Evolutionary conservation across 164 flowering plant species (phyloP).

Genomic region (Tetracentron sinense): DNA sequence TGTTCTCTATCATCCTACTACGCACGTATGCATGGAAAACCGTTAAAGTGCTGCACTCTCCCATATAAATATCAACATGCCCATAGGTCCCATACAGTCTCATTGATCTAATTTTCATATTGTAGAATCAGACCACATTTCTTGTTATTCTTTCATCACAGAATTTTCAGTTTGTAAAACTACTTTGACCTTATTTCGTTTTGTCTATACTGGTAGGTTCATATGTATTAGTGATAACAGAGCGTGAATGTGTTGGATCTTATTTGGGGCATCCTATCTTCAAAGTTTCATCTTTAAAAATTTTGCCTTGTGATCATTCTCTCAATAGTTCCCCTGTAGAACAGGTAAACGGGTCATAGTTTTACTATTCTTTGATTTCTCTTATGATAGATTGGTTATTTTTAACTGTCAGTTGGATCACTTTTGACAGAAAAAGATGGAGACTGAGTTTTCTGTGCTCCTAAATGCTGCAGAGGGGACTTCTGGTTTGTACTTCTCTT

Average conservation of each 20-base stretch:
- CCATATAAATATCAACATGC: no score
- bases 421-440: conserved; percentile 81
- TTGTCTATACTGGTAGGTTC: conserved; percentile 46
- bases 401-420: conserved; percentile 2
- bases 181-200: not conserved
- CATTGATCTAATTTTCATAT: no score
- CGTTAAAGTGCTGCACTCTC: no score
- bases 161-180: not conserved
- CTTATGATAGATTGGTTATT: conserved; percentile 1
- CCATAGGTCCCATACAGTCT: no score
- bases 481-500: conserved; percentile 85
- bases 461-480: conserved; percentile 79
- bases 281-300: conserved; percentile 68
- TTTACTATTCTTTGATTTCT: not conserved
- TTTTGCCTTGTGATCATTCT: conserved; percentile 80
- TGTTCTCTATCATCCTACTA: no score
- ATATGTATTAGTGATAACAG: conserved; percentile 72
- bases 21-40: no score
- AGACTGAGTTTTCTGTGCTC: conserved; percentile 71
- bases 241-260: conserved; percentile 77
- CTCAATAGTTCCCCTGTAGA: conserved; percentile 58
- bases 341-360: conserved; percentile 43
- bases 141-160: not conserved
- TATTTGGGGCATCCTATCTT: conserved; percentile 86
- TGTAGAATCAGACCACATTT: not conserved